Conservation (phyloP, 179 eudicot species). For the Sideroxylon spinosum region DNA sequence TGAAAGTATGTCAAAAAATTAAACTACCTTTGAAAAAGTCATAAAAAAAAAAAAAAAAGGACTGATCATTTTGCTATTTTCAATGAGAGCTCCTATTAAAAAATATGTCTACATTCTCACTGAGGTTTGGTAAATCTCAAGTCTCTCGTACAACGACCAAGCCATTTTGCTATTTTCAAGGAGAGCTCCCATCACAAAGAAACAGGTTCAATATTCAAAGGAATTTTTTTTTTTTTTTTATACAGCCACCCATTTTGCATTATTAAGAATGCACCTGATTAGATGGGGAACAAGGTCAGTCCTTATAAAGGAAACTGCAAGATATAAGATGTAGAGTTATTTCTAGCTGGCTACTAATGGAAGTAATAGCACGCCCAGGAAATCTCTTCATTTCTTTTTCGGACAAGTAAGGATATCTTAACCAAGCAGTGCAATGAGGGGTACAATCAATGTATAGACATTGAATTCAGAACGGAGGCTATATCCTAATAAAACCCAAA, state of each 20-base stretch:
- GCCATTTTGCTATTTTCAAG: not conserved
- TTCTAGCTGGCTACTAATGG: not conserved
- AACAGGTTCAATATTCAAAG: not conserved
- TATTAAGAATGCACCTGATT: not conserved
- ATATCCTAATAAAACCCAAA: too few species aligned
- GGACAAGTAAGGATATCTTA: not conserved
- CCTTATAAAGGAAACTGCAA: not conserved
- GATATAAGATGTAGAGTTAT: not conserved
- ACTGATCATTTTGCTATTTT: not conserved
- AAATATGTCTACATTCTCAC: too few species aligned
- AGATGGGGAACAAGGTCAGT: not conserved
- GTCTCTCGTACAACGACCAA: too few species aligned
- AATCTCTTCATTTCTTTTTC: not conserved
- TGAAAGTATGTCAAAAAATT: not conserved
- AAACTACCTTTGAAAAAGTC: too few species aligned
- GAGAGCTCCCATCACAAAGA: constrained; percentile 1
- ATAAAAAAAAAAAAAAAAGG: too few species aligned
- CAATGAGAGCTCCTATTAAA: not conserved
- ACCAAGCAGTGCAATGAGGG: not conserved
- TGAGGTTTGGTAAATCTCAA: too few species aligned
- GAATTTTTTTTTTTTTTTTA: too few species aligned
- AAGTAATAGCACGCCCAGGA: not conserved
- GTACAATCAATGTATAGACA: not conserved
- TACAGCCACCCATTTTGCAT: not conserved
- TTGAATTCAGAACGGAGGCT: not conserved